phyloP scores from a whole-genome alignment of 2,329 filamentous ascomycete genomes.

The Huntiella omanensis region DNA sequence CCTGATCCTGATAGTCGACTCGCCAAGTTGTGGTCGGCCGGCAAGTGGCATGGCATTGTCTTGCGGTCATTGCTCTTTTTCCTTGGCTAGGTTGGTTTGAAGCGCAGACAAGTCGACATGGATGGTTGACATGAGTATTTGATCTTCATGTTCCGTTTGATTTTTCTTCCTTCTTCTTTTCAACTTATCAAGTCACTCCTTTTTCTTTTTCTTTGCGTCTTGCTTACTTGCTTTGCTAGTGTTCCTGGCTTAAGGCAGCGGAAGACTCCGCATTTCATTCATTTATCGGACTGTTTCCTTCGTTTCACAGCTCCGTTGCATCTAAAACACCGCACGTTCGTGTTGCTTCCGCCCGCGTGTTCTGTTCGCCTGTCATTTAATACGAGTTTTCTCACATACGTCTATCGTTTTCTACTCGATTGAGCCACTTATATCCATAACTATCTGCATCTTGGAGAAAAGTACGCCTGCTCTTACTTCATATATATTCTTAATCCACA shows the following conservation, averaged over 20 bases:
- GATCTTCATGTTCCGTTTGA: neutral
- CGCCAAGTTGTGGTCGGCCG: neutral
- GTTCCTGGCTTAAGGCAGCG: neutral
- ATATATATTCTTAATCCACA: neutral
- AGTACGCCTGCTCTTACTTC: neutral
- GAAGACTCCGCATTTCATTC: too few relatives aligned
- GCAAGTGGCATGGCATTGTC: neutral
- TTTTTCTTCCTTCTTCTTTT: conserved; percentile 1
- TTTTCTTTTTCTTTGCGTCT: neutral
- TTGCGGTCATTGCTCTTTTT: neutral
- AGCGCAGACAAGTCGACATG: neutral
- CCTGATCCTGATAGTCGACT: neutral
- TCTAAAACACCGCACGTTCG: too few relatives aligned
- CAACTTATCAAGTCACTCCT: neutral
- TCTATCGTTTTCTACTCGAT: too few relatives aligned
- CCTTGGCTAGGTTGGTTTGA: neutral
- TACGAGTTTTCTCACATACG: too few relatives aligned
- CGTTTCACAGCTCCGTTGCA: too few relatives aligned
- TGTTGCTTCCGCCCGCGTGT: neutral
- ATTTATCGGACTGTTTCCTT: too few relatives aligned
- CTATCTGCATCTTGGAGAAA: neutral
- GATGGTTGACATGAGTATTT: neutral
- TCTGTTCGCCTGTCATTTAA: neutral
- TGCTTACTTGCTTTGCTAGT: neutral
- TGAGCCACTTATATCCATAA: too few relatives aligned